phyloP scores from a whole-genome alignment of 441 rosid species.

The Pelargonium australe region DNA sequence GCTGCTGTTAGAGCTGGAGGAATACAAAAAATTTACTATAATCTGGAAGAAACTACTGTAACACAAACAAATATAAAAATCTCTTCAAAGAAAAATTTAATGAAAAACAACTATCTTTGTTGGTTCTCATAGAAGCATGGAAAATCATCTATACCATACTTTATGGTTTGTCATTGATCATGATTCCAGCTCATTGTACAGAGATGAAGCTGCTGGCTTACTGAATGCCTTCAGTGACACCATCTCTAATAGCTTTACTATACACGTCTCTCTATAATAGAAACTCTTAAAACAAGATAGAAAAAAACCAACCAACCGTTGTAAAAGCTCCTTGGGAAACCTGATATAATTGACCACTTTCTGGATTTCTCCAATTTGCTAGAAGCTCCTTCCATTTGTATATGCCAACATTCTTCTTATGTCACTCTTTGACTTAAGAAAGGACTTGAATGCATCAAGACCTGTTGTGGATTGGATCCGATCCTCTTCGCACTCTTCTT shows the following conservation, averaged over 20 bases:
- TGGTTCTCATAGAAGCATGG: conserved; percentile 19
- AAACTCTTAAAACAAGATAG: conserved; percentile 23
- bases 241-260: conserved; percentile 31
- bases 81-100: conserved; percentile 19
- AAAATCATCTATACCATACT: conserved; percentile 19
- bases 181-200: conserved; percentile 30
- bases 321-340: conserved; percentile 24
- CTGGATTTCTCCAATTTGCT: conserved; percentile 32
- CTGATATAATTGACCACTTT: conserved; percentile 20
- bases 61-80: conserved; percentile 22
- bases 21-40: not conserved
- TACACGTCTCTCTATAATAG: conserved; percentile 34
- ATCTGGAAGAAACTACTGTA: conserved; percentile 12
- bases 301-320: conserved; percentile 33
- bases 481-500: conserved; percentile 72
- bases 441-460: conserved; percentile 29
- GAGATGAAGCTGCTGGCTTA: conserved; percentile 24
- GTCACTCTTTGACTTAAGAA: conserved; percentile 27
- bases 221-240: conserved; percentile 23
- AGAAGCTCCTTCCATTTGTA: conserved; percentile 28
- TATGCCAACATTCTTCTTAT: conserved; percentile 29
- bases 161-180: conserved; percentile 13
- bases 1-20: not conserved
- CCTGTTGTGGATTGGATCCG: conserved; percentile 95
- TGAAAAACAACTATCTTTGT: conserved; percentile 26